These are phyloP conservation scores for Chytridiales sp. DNA, from an alignment of 371 early-diverging fungal genomes.

Conservation along the genomic window DNA sequence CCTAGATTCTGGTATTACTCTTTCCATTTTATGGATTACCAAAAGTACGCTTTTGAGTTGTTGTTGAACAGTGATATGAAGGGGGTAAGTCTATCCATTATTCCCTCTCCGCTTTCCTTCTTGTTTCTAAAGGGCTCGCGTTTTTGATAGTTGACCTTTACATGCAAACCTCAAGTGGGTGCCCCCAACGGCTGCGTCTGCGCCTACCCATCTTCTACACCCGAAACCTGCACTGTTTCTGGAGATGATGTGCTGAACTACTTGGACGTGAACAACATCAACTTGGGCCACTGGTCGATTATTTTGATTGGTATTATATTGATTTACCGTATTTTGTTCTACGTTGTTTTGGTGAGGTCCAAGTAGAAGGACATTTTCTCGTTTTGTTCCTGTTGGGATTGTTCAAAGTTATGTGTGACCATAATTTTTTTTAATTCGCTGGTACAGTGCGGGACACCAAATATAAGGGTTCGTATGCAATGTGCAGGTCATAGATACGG, in stretches of 20 bases:
- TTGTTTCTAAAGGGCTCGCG: constrained; percentile 16
- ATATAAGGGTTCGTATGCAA: too few relatives aligned
- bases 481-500: too few relatives aligned
- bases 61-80: constrained; percentile 23
- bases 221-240: constrained; percentile 13
- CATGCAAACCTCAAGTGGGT: not conserved
- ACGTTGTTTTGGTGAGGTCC: constrained; percentile 16
- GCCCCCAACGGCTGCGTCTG: constrained; percentile 7
- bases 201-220: not conserved
- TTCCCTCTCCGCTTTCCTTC: constrained; percentile 5
- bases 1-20: constrained; percentile 33
- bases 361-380: too few relatives aligned
- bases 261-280: constrained; percentile 6
- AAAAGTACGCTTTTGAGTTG: constrained; percentile 22
- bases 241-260: constrained; percentile 11
- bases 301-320: constrained; percentile 18
- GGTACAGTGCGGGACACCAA: too few relatives aligned
- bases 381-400: too few relatives aligned
- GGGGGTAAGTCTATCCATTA: constrained; percentile 24
- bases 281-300: constrained; percentile 17
- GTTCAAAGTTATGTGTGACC: too few relatives aligned
- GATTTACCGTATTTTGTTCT: constrained; percentile 19
- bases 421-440: too few relatives aligned
- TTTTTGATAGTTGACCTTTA: constrained; percentile 16
- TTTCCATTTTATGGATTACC: constrained; percentile 30